Conservation (phyloP, 441 rosid species). For the Erodium texanum region DNA sequence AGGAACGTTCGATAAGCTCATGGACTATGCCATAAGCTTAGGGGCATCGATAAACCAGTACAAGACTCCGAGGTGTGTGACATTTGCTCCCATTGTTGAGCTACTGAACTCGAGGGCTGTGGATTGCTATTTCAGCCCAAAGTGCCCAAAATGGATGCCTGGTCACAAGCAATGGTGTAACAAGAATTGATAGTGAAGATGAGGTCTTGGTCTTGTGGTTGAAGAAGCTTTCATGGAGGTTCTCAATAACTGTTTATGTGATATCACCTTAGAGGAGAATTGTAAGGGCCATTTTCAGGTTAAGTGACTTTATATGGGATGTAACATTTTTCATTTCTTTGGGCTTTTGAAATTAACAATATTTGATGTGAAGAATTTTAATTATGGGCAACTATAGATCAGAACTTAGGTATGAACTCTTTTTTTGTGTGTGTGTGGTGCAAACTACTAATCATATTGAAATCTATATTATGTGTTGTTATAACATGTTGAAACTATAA, state of each 20-base stretch:
- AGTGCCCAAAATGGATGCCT: slow-evolving; percentile 65
- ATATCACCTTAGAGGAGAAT: background rate
- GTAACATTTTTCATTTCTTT: too few species aligned
- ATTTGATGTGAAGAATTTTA: too few species aligned
- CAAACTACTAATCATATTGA: too few species aligned
- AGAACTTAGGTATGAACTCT: too few species aligned
- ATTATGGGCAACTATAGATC: too few species aligned
- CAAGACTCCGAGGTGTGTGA: slow-evolving; percentile 70
- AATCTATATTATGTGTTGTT: too few species aligned
- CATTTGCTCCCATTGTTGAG: slow-evolving; percentile 60
- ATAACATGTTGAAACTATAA: too few species aligned
- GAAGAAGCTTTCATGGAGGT: slow-evolving; percentile 22
- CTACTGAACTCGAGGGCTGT: slow-evolving; percentile 50
- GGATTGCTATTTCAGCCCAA: slow-evolving; percentile 51
- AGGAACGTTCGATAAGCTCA: slow-evolving; percentile 67
- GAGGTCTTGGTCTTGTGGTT: background rate
- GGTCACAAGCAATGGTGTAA: slow-evolving; percentile 55
- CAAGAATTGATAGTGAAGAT: slow-evolving; percentile 23
- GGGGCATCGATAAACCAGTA: slow-evolving; percentile 73
- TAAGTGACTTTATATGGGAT: background rate
- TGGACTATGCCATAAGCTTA: slow-evolving; percentile 61
- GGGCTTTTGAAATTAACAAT: too few species aligned
- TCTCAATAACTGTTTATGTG: background rate
- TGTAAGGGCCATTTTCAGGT: background rate
- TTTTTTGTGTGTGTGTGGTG: too few species aligned